Evolutionary conservation across 148 eudicot genomes (phyloP), one percentile per base, ranked within the genome.

Genomic region (Cornus florida): DNA sequence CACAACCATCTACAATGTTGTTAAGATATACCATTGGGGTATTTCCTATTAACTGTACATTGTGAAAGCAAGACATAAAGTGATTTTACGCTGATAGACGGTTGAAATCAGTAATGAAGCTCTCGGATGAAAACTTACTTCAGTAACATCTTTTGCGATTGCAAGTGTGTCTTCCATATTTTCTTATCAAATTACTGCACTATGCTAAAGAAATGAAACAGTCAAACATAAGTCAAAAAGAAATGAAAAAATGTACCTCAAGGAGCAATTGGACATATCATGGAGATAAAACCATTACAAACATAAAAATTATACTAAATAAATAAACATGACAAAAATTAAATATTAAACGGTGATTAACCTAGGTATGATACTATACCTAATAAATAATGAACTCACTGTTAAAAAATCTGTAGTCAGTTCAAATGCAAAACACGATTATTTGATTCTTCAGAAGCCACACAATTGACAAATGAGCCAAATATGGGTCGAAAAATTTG

Each of bases 21-120:
- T 90, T 91, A 48, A 93, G 92, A 83, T 90, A 93, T 43, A 93
- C 95, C 92, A 93, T 68, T 32, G 97, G 97, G 4, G 93, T 93
- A 16, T 89, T 86, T 50, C 97, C 97, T 62, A 90, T 86, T n/a
- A 93, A 79, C 97, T 93, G 84, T 24, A 46, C 67, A 57, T 19
- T 39, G 28, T 39, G 28, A 67, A 62, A 31, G 56, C 10, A 11
- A 67, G 41, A 65, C 43, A 10, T 4, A 46, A n/a, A 62, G 39
- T 20, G 20, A 60, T 48, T 67, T 41, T 14, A 57, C 24, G 68
- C 19, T 22, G 39, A 17, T 57, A 31, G 24, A 38, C 20, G 32
- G 35, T 56, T 39, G 75, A 38, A 75, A 73, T n/a, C 20, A 67
- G 2, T 3, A 39, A 71, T 46, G 76, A 67, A 35, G 7, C 39